Evolutionary conservation across 176 grass and related monocot genomes (phyloP).

Genomic region (Triticum dicoccoides): DNA sequence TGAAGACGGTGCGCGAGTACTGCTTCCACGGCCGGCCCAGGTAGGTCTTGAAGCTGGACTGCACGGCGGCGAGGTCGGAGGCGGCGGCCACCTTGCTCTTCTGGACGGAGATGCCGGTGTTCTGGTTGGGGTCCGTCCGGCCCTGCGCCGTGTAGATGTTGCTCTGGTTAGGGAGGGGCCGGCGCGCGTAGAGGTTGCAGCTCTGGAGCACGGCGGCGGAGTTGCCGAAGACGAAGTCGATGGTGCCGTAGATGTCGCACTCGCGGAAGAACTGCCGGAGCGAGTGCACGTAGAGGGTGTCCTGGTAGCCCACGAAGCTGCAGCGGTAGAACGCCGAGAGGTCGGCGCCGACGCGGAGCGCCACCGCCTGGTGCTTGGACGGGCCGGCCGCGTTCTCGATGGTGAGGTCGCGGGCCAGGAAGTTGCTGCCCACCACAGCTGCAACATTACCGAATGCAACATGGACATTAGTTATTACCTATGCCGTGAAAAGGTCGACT

Average conservation of each 20-base stretch:
- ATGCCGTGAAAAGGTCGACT: too few species aligned
- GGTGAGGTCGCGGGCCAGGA: slow-evolving; percentile 67
- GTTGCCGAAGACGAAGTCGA: slow-evolving; percentile 85
- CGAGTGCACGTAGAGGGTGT: slow-evolving; percentile 85
- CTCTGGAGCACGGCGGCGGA: slow-evolving; percentile 64
- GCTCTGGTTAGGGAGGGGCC: slow-evolving; percentile 50
- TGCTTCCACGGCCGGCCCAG: slow-evolving; percentile 77
- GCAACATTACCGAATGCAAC: background rate
- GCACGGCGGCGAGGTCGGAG: slow-evolving; percentile 41
- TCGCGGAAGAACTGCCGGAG: slow-evolving; percentile 87
- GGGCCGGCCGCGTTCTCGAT: slow-evolving; percentile 71
- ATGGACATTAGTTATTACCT: too few species aligned
- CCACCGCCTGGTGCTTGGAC: slow-evolving; percentile 79
- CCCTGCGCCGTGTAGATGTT: slow-evolving; percentile 82
- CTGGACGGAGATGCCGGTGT: slow-evolving; percentile 81
- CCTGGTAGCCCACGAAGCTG: slow-evolving; percentile 85
- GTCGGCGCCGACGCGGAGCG: slow-evolving; percentile 57
- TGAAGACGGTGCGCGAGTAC: slow-evolving; percentile 66
- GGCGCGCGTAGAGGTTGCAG: slow-evolving; percentile 77
- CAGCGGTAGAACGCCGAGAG: slow-evolving; percentile 64
- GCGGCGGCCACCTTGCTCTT: slow-evolving; percentile 66
- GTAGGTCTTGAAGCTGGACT: slow-evolving; percentile 45
- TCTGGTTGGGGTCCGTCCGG: slow-evolving; percentile 74
- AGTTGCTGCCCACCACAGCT: slow-evolving; percentile 70
- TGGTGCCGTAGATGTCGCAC: slow-evolving; percentile 81